Evolutionary conservation across 1,284 basidiomycete genomes (phyloP).

Genomic region (Cryptococcus wingfieldii): DNA sequence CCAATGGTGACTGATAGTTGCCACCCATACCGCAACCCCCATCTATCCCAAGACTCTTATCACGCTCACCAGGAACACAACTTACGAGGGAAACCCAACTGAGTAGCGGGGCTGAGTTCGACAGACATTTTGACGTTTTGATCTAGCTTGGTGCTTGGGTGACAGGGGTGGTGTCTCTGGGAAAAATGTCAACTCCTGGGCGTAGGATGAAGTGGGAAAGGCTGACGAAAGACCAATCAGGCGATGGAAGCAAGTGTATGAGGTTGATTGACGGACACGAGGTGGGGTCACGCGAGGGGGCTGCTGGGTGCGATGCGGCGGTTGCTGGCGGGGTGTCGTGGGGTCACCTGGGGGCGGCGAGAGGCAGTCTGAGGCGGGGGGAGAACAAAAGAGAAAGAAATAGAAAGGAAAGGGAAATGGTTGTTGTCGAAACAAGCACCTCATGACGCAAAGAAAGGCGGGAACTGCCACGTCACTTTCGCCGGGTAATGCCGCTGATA

Average conservation of each 20-base stretch:
- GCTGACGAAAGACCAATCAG: conserved; percentile 49
- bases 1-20: neutral
- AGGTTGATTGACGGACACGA: conserved; percentile 50
- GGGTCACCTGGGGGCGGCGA: no score
- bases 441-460: no score
- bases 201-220: conserved; percentile 10
- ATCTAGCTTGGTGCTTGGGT: neutral
- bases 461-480: no score
- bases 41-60: neutral
- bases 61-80: conserved; percentile 10
- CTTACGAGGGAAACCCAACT: conserved; percentile 57
- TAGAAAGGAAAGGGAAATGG: no score
- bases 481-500: no score
- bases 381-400: no score
- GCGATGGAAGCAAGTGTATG: conserved; percentile 51
- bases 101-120: conserved; percentile 51
- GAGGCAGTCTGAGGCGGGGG: no score
- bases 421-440: no score
- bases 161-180: no score
- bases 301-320: conserved; percentile 3
- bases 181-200: neutral
- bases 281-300: conserved; percentile 47
- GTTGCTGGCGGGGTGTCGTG: conserved; percentile 5
- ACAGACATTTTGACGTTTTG: conserved; percentile 47
- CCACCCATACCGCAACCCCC: no score